Base-by-base conservation (phyloP, 768 basidiomycete genomes). In the Rhizopogon vesiculosus region DNA sequence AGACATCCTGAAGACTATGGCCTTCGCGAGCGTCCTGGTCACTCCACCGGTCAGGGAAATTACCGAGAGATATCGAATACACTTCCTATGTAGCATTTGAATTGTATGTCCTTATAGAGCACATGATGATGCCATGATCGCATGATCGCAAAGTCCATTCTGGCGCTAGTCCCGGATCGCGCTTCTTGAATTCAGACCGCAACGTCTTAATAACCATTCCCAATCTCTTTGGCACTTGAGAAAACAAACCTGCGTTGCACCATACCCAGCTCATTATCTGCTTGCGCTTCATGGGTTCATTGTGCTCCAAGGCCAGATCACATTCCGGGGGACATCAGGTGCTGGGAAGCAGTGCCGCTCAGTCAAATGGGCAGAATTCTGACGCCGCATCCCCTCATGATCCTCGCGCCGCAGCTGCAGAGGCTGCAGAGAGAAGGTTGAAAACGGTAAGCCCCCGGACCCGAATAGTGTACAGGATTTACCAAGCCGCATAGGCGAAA, bases 401-500 rank as follows among this genome's bases (percentile, higher is more conserved):
- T 73, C 70, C 76, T 65, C 79, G 80, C 63, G 70, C 73, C 50
- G 83, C 83, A 66, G 81, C 82, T 55, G 79, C 81, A 66, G 80
- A 79, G 67, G 84, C 84, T 57, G 84, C 84, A 59, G 84, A 84
- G 66, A 78, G 78, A 62, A 76, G 84, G 59, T 59, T 78, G 66
- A 74, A 83, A 69, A 75, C 76, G 63, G 84, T 84, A 62, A 72
- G 82, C 72, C 52, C 56, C 55, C 49, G 33, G 19, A 53, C 25
- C 48, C 31, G 25, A 49, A 38, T 49, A 49, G 31, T 53, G 55
- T 53, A 55, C 54, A 53, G 18, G 60, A 65, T 66, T 70, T 62
- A 66, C 68, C 46, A 51, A 41, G 39, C 40, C 44, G 58, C 42
- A 16, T 61, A 79, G 78, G 69, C 62, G 60, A 75, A 72, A 65